Base-by-base conservation (phyloP, 352 stramenopile species). In the Phytophthora melonis region DNA sequence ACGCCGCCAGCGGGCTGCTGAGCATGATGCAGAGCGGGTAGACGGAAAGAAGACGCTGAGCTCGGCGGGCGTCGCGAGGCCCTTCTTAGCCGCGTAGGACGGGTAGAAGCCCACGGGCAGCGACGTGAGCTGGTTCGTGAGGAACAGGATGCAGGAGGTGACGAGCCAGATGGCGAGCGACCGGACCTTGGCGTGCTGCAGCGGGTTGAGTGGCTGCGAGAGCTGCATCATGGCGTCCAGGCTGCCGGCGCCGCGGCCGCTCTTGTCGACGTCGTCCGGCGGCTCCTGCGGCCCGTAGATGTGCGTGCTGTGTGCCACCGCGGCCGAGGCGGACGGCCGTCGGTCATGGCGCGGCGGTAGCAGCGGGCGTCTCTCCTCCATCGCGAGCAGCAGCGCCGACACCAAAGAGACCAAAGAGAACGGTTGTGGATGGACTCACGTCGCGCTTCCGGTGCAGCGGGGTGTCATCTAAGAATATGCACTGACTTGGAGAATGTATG, bases 11-110 rank as follows among this genome's bases (percentile, higher is more conserved):
- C 6, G 86, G 86, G 34, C 86, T 92, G 65, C 81, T 88, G 62
- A 89, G 34, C 86, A 93, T 93, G 80, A 92, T 87, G 56, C 84
- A 91, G 19, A 93, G 72, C 49, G 86, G 86, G 64, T 92, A 93
- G 32, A 92, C 68, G 23, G 86, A 83, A 93, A 93, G 75, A 93
- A 90, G 70, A 90, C 49, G 55, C 82, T 88, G 58, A 93, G 69
- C 66, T 91, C 68, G 30, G 66, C 58, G 16, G 74, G 64, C 21
- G 81, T 81, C 78, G 90, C 87, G 62, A 76, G 64, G 1, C 89
- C 77, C n/a, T 21, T 66, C 39, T 80, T 60, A 47, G 82, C 64
- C 47, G 81, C 86, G 74, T 92, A 91, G 11, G 70, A 68, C 32
- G 86, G 86, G 72, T 90, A 92, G 76, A 93, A 93, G 27, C 86